Percentiles rank a stretch among this genome's conserved stretches.
phyloP scores from a whole-genome alignment of 208 protist species.

The Acanthamoeba culbertsoni region DNA sequence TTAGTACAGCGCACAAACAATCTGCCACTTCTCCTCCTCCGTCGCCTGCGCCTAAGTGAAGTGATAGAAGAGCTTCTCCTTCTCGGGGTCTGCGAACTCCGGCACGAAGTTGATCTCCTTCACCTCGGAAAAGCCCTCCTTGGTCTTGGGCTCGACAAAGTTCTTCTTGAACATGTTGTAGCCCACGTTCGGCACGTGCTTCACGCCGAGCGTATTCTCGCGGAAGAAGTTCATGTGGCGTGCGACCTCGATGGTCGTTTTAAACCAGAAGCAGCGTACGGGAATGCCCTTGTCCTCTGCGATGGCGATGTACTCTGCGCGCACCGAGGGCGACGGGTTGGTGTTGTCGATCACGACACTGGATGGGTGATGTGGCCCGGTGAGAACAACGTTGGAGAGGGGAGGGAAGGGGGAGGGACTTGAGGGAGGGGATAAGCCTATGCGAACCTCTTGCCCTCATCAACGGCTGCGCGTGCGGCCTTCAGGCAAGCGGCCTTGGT shows the following conservation, averaged over 20 bases:
- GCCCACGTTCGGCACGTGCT: slow-evolving; percentile 44
- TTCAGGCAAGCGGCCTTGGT: slow-evolving; percentile 30
- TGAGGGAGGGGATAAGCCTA: not conserved
- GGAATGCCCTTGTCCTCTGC: not conserved
- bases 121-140: slow-evolving; percentile 55
- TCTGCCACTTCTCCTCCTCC: not conserved
- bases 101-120: slow-evolving; percentile 65
- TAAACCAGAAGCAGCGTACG: slow-evolving; percentile 46
- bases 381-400: not conserved
- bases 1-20: too few relatives aligned
- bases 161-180: slow-evolving; percentile 59
- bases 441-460: slow-evolving; percentile 28
- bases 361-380: not conserved
- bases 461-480: not conserved
- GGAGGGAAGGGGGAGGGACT: too few relatives aligned
- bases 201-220: not conserved
- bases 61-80: slow-evolving; percentile 54
- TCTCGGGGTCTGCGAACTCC: slow-evolving; percentile 17
- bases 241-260: slow-evolving; percentile 16
- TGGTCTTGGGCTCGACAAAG: not conserved
- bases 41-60: not conserved
- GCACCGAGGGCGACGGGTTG: not conserved
- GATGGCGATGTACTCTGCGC: slow-evolving; percentile 59
- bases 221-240: slow-evolving; percentile 58
- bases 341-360: slow-evolving; percentile 64